A percentile compares a stretch with the other conserved stretches of the same genome.
phyloP scores from a whole-genome alignment of 2,329 filamentous ascomycete species.

The Fusarium penzigii region DNA sequence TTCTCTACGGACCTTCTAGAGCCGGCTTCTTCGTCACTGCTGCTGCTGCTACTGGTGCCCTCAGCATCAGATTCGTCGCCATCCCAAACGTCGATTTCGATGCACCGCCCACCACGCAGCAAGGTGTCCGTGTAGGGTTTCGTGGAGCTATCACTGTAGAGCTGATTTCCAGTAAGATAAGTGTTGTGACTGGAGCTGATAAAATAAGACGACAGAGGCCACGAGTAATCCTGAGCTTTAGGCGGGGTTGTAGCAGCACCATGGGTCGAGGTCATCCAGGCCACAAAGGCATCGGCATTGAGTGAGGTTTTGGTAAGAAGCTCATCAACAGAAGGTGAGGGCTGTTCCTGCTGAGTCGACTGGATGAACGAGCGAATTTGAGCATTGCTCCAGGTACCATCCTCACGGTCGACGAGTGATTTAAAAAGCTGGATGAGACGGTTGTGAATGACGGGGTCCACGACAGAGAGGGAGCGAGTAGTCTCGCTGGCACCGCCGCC shows the following conservation, averaged over 20 bases:
- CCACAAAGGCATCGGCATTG: constrained; percentile 51
- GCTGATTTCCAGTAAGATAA: constrained; percentile 85
- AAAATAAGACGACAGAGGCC: constrained; percentile 86
- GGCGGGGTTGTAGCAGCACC: constrained; percentile 45
- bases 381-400: constrained; percentile 46
- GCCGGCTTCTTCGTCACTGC: constrained; percentile 52
- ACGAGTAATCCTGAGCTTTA: constrained; percentile 58
- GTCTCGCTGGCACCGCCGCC: constrained; percentile 50
- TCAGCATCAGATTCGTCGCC: constrained; percentile 72
- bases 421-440: constrained; percentile 51
- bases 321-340: constrained; percentile 29
- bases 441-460: constrained; percentile 42
- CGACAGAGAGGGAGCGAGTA: constrained; percentile 40
- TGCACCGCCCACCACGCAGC: constrained; percentile 81
- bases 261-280: constrained; percentile 57
- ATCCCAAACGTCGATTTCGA: constrained; percentile 96
- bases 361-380: constrained; percentile 49
- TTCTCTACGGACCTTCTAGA: constrained; percentile 49
- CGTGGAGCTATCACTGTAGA: constrained; percentile 82
- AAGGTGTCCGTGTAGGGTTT: constrained; percentile 85
- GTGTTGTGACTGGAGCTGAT: constrained; percentile 96
- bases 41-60: constrained; percentile 40
- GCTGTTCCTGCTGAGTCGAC: constrained; percentile 45
- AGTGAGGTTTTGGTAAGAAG: constrained; percentile 37
- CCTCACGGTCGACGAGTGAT: constrained; percentile 41